phyloP scores from a whole-genome alignment of 2,329 filamentous ascomycete genomes.

The Xylariaceae sp. region DNA sequence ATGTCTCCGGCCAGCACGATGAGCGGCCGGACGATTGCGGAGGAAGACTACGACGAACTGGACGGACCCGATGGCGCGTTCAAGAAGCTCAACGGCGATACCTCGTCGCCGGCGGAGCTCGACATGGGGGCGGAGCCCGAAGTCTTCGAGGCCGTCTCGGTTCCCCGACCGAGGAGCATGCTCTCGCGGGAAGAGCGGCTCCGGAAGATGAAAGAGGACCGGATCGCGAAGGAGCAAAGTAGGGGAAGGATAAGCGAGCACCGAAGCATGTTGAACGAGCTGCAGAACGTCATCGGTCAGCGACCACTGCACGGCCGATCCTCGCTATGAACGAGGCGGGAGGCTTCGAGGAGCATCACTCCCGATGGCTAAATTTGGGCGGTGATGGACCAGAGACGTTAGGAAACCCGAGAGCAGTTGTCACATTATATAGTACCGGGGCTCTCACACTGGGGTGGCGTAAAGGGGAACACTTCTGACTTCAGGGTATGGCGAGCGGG shows the following conservation, averaged over 20 bases:
- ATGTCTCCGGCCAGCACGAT: conserved; percentile 56
- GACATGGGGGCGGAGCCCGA: conserved; percentile 64
- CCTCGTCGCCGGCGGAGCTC: conserved; percentile 39
- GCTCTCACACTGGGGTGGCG: too few species aligned
- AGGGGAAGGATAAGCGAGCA: conserved; percentile 73
- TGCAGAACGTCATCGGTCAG: conserved; percentile 76
- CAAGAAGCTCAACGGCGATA: conserved; percentile 69
- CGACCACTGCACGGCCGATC: conserved; percentile 30
- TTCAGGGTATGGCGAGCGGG: too few species aligned
- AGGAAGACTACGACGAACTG: conserved; percentile 44
- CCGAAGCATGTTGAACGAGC: conserved; percentile 82
- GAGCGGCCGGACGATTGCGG: conserved; percentile 60
- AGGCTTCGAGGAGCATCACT: too few species aligned
- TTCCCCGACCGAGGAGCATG: conserved; percentile 60
- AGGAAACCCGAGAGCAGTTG: too few species aligned
- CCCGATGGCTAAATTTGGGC: too few species aligned
- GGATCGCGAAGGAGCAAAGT: conserved; percentile 62
- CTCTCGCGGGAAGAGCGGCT: conserved; percentile 84
- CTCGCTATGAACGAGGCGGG: conserved; percentile 14
- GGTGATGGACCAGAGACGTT: too few species aligned
- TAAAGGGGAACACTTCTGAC: too few species aligned
- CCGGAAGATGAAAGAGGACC: conserved; percentile 78
- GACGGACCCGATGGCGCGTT: conserved; percentile 55
- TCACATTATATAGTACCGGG: too few species aligned
- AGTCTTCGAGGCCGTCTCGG: conserved; percentile 84